Percentiles rank a stretch among this genome's conserved stretches.
These are phyloP conservation scores for Marasmius oreades DNA, from an alignment of 1,284 basidiomycete genomes.

Conservation along the genomic window DNA sequence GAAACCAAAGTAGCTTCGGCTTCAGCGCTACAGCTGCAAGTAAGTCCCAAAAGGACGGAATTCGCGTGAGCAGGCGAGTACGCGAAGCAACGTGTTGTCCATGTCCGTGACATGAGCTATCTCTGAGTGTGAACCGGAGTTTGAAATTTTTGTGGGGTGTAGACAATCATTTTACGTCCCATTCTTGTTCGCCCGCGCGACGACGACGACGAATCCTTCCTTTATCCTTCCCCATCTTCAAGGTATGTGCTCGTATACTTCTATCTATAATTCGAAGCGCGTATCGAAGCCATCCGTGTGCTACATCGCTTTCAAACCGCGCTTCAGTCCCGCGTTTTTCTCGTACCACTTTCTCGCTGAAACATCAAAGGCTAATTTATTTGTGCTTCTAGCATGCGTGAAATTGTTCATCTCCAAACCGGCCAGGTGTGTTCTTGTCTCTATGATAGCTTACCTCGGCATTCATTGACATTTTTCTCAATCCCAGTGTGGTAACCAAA, in stretches of 20 bases:
- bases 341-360: conserved; percentile 8
- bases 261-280: conserved; percentile 31
- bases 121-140: conserved; percentile 40
- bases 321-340: not conserved
- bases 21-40: too few species aligned
- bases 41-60: too few species aligned
- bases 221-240: conserved; percentile 2
- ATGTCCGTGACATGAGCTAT: conserved; percentile 34
- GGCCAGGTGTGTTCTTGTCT: conserved; percentile 69
- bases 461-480: conserved; percentile 18
- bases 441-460: conserved; percentile 12
- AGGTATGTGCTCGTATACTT: conserved; percentile 15
- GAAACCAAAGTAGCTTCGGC: too few species aligned
- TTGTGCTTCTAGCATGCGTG: conserved; percentile 73
- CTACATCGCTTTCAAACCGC: conserved; percentile 5
- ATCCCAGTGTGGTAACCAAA: conserved; percentile 93
- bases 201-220: conserved; percentile 13
- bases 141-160: conserved; percentile 32
- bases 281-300: conserved; percentile 5
- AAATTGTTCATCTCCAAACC: conserved; percentile 96
- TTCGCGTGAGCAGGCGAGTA: too few species aligned
- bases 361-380: conserved; percentile 15
- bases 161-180: not conserved
- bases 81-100: conserved; percentile 3
- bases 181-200: conserved; percentile 9